Base-by-base conservation (phyloP, 805 yeast species). In the Lachancea cidri region DNA sequence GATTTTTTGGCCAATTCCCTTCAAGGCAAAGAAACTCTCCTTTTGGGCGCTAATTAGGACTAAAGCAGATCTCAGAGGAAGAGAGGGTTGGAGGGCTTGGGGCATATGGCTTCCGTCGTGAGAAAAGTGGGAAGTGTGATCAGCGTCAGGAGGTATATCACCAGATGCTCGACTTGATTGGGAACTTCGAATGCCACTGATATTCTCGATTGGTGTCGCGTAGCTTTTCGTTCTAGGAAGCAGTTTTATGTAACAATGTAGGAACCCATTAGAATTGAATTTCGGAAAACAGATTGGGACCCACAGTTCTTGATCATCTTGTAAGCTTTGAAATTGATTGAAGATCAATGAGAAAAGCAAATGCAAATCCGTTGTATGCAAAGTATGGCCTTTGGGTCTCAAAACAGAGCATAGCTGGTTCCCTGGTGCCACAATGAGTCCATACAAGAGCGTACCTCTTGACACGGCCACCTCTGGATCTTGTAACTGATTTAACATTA, bases 211-310 rank as follows among this genome's bases (percentile, higher is more conserved):
- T 27, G 22, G n/a, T 17, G 14, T 53, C 43, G 8, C 22, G 33
- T 29, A 35, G 41, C 17, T 4, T n/a, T n/a, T n/a, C n/a, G n/a
- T n/a, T 17, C 62, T 64, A 14, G 66, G 58, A 35, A 81, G 57
- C 48, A 79, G 79, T 43, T 79, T 80, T 33, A 88, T 83, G 54
- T 83, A 86, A 9, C 87, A 79, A 55, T 93, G 85, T 4, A 91
- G 64, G 54, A 89, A 93, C 7, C 98, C 98, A 48, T 80, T 79
- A 2, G 86, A 67, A 56, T 93, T 91, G 67, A 91, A 91, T 50
- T 84, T 79, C 0, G 98, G 96, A 58, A 91, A 71, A 61, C 98
- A 91, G 0, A 91, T 71, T 0, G 98, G 98, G 9, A 86, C 76
- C 98, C 98, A 93, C 43, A 87, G 76, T 55, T 89, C 96, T 50